A percentile compares a stretch with the other conserved stretches of the same genome.
Conservation (phyloP, 768 basidiomycete genomes). For the Exidia glandulosa region DNA sequence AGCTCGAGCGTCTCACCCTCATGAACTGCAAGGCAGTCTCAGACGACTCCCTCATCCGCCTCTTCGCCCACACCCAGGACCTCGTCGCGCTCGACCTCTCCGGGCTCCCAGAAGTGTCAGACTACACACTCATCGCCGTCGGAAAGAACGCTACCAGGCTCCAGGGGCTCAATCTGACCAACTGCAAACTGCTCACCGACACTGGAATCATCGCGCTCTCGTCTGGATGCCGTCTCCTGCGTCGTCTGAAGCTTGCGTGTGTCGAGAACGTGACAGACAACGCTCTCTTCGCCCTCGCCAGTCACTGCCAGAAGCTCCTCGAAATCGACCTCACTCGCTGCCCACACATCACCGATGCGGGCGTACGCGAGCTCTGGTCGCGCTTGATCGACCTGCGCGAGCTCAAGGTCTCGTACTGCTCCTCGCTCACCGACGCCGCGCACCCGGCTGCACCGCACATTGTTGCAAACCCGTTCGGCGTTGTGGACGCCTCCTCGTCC, state of each 20-base stretch:
- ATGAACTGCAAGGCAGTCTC: constrained; percentile 65
- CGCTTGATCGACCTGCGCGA: constrained; percentile 80
- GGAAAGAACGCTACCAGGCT: constrained; percentile 59
- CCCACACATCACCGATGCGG: constrained; percentile 59
- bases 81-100: constrained; percentile 82
- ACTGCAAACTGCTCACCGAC: constrained; percentile 75
- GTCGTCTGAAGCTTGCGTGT: constrained; percentile 82
- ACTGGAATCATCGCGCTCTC: constrained; percentile 69
- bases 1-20: constrained; percentile 82
- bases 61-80: constrained; percentile 61
- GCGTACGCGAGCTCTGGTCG: constrained; percentile 77
- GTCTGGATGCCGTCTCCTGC: constrained; percentile 57
- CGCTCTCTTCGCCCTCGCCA: constrained; percentile 65
- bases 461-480: constrained; percentile 24
- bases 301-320: constrained; percentile 72
- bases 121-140: constrained; percentile 60
- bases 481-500: constrained; percentile 31
- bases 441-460: constrained; percentile 73
- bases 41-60: constrained; percentile 46
- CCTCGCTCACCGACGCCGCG: constrained; percentile 66
- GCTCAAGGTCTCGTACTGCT: constrained; percentile 73
- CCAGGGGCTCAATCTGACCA: constrained; percentile 86
- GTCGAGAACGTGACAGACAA: constrained; percentile 65
- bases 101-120: constrained; percentile 55
- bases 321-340: constrained; percentile 92